Base-by-base conservation (phyloP, 2,329 filamentous ascomycete species). In the Colletotrichum aenigma region DNA sequence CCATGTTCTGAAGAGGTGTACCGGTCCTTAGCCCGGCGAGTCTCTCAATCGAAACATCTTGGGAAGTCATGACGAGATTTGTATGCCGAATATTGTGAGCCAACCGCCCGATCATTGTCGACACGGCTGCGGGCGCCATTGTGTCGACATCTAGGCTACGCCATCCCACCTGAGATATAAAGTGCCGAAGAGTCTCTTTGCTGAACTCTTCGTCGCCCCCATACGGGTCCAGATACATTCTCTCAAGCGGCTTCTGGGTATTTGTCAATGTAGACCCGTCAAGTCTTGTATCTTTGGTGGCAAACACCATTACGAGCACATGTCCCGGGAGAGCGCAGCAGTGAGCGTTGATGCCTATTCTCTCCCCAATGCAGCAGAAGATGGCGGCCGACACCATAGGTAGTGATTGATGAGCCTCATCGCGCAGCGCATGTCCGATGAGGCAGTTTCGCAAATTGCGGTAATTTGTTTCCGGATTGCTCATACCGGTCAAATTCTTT, bases 361-460 rank as follows among this genome's bases (percentile, higher is more conserved):
- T 90, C 70, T 91, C 89, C 1, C 95, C 96, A 18, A 98, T 84
- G 73, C 92, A 93, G 81, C 94, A 97, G 84, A 94, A 99, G 77
- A 98, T 98, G 75, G 93, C 94, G 71, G 94, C 94, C 3, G 95
- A 97, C 76, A 98, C 94, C 66, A 98, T 89, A 3, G 96, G 97
- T 10, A 98, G 88, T 2, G 96, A 96, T 32, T 94, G 93, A 80
- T 98, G 95, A 0, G 90, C 89, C 8, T 90, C 86, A 66, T 94
- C 92, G 43, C 91, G 92, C 58, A 98, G 87, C 6, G 94, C 95
- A 76, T 97, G 89, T 12, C 95, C 95, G 71, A 99, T 92, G 79
- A 98, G 94, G 79, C 95, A 97, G 84, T 98, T 98, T 77, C 94
- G 92, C 74, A 98, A 85, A 74, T 94, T 93, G 79, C 95, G 92